phyloP scores from a whole-genome alignment of 768 basidiomycete species.

The Rhodosporidiobolus sp. region DNA sequence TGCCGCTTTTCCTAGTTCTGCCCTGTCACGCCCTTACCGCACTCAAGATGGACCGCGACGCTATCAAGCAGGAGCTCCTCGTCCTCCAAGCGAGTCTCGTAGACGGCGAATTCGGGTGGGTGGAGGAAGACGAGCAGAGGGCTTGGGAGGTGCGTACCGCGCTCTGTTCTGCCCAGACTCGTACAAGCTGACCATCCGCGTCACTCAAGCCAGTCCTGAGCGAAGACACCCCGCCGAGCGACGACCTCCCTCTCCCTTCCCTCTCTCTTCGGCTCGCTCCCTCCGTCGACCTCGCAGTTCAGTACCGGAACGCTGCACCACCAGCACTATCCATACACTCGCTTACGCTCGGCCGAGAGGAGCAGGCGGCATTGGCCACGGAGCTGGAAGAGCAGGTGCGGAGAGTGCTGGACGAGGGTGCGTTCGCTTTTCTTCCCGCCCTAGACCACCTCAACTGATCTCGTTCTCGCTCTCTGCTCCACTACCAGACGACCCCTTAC shows the following conservation, averaged over 20 bases:
- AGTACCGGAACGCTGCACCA: neutral
- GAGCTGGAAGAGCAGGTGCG: neutral
- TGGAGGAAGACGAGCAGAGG: neutral
- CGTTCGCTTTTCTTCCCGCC: neutral
- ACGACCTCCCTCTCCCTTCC: slow-evolving; percentile 3
- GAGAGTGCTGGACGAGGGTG: neutral
- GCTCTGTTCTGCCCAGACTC: too few relatives aligned
- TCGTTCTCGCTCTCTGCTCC: neutral
- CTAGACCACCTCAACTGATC: fast-evolving
- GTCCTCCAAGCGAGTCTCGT: slow-evolving; percentile 10
- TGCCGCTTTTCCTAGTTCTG: too few relatives aligned
- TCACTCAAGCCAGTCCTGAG: slow-evolving; percentile 8
- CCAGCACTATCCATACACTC: slow-evolving; percentile 9
- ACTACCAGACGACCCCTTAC: neutral
- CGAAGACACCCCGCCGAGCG: neutral
- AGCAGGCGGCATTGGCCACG: slow-evolving; percentile 3
- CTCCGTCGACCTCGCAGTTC: neutral
- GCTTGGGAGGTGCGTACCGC: slow-evolving; percentile 25
- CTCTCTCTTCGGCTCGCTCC: slow-evolving; percentile 4
- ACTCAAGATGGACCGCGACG: neutral
- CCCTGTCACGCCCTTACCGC: too few relatives aligned
- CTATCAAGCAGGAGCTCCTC: slow-evolving; percentile 23
- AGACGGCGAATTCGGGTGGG: slow-evolving; percentile 12
- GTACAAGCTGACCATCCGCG: neutral
- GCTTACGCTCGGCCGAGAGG: neutral